Conservation (phyloP, 345 rosid genomes). For the Eucalyptus victrix region DNA sequence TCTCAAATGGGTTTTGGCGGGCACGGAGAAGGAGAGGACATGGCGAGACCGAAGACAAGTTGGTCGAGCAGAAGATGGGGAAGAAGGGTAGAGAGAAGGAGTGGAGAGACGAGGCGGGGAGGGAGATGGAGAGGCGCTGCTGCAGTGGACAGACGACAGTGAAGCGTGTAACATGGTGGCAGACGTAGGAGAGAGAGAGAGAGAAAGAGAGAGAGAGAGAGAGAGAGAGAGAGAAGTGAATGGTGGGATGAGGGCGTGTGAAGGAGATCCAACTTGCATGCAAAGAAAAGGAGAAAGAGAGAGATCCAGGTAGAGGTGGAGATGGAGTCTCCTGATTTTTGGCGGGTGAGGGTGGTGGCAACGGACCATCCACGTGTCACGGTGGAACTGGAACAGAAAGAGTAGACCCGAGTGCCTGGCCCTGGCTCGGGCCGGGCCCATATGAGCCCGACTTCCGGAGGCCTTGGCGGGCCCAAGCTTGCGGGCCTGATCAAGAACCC, state of each 20-base stretch:
- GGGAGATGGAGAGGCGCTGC: slow-evolving; percentile 12
- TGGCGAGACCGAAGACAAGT: not conserved
- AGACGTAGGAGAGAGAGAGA: not conserved
- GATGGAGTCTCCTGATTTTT: not conserved
- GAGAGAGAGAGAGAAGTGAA: not conserved
- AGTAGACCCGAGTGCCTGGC: not conserved
- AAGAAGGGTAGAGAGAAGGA: not conserved
- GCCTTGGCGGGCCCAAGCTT: not conserved
- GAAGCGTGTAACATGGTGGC: not conserved
- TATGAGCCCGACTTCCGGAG: not conserved
- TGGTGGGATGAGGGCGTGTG: not conserved
- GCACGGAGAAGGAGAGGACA: slow-evolving; percentile 8
- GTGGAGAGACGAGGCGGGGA: slow-evolving; percentile 13
- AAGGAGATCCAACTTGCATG: not conserved
- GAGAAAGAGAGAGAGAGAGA: not conserved
- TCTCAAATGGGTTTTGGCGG: slow-evolving; percentile 1
- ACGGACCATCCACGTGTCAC: not conserved
- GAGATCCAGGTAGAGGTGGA: not conserved
- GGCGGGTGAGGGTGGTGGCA: not conserved
- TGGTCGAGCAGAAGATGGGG: slow-evolving; percentile 5
- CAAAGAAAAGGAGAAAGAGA: no score
- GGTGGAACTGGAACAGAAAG: not conserved
- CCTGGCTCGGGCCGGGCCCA: not conserved
- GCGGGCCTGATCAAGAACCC: not conserved
- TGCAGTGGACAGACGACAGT: not conserved